These are phyloP conservation scores for Cryphonectria naterciae DNA, from an alignment of 2,329 filamentous ascomycete genomes.

Conservation along the genomic window DNA sequence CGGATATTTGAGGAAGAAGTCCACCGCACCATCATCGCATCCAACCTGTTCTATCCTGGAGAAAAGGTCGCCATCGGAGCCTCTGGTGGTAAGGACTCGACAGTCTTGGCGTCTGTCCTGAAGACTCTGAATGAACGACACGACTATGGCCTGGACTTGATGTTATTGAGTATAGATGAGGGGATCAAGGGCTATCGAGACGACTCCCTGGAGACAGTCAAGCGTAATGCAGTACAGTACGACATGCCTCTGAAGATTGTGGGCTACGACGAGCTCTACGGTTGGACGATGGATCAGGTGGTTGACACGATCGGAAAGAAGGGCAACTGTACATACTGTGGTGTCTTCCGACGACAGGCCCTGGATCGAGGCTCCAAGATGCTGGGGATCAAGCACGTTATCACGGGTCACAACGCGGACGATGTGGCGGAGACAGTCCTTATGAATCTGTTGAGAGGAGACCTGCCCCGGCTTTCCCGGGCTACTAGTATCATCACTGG, in stretches of 20 bases:
- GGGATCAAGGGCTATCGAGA: constrained; percentile 97
- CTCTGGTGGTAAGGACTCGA: constrained; percentile 96
- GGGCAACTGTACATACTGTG: constrained; percentile 98
- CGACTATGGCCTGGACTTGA: constrained; percentile 81
- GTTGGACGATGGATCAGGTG: constrained; percentile 99
- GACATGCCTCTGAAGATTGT: constrained; percentile 90
- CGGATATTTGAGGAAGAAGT: constrained; percentile 88
- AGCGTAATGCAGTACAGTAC: constrained; percentile 89
- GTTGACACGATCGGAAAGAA: constrained; percentile 97
- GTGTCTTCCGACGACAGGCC: constrained; percentile 92
- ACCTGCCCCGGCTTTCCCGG: constrained; percentile 82
- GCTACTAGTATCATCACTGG: constrained; percentile 90
- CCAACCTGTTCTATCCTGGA: constrained; percentile 78
- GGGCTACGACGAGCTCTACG: constrained; percentile 91
- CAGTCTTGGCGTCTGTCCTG: constrained; percentile 89
- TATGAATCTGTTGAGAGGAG: constrained; percentile 93
- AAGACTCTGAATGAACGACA: constrained; percentile 93
- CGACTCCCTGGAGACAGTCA: constrained; percentile 94
- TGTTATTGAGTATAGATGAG: constrained; percentile 91
- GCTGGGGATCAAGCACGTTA: constrained; percentile 86
- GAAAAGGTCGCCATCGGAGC: constrained; percentile 93
- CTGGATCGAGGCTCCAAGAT: constrained; percentile 89
- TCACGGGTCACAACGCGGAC: constrained; percentile 97
- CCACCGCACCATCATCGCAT: constrained; percentile 86
- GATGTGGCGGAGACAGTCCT: constrained; percentile 96